Evolutionary conservation across 495 filamentous ascomycete species (phyloP), one percentile per base, ranked within the genome.

Genomic region (Aspergillus steynii): DNA sequence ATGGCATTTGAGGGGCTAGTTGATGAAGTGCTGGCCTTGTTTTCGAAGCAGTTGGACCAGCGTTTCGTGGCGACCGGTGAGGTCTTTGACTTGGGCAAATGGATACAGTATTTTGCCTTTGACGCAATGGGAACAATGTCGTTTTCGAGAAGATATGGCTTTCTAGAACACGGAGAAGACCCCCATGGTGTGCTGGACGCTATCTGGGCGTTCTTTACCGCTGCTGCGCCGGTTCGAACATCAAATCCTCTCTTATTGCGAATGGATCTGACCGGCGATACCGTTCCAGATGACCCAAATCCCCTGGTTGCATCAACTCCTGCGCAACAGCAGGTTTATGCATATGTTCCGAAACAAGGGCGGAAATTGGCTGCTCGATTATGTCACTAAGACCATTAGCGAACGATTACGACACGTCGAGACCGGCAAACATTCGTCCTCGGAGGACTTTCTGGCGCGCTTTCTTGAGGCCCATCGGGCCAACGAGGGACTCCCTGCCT

Each of bases 41-140:
- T 77, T 8, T 61, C 67, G 47, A 53, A 66, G 4, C 63, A 72
- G 32, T 49, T 75, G 0, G 62, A 62, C 3, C 4, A 45, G 9
- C 66, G 52, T 32, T 75, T 68, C 37, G 64, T 63, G 0, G 65
- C 58, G 42, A 51, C 68, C 0, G 61, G 54, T 2, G 73, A 64
- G 29, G 28, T 62, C 3, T 77, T 68, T 26, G 71, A 74, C 42
- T 61, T 77, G 1, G 71, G 70, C 20, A 59, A 73, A 15, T 83
- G 76, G 78, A 55, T 83, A 32, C 74, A 78, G 61, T 79, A 65
- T 55, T 84, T 79, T 56, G 80, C 80, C 3, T 81, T 74, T 58
- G 79, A 82, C 65, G 74, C 75, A 28, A 77, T 78, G 20, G 71
- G 72, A n/a, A 69, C 71, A 45, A 61, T 79, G 15, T 74, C 71